Evolutionary conservation across 2,329 filamentous ascomycete genomes (phyloP).

Genomic region (Hypomyces rosellus): DNA sequence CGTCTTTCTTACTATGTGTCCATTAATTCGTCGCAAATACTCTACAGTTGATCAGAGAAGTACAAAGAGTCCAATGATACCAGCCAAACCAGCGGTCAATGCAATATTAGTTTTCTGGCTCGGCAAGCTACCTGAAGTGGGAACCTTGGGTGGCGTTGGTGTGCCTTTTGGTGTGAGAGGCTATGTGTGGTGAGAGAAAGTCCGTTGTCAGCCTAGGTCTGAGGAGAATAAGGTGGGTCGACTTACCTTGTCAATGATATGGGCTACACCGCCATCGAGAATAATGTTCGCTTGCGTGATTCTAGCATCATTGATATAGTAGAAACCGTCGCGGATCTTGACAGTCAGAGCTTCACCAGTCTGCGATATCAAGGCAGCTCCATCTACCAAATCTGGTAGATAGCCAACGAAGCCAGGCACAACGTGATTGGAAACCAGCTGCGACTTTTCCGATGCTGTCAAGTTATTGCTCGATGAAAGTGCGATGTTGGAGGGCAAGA

Average conservation of each 20-base stretch:
- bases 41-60: too few relatives aligned
- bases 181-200: too few relatives aligned
- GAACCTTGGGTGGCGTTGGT: too few relatives aligned
- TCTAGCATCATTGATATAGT: slow-evolving; percentile 1
- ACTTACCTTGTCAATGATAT: slow-evolving; percentile 1
- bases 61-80: too few relatives aligned
- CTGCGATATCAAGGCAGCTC: not conserved
- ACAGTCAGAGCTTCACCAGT: not conserved
- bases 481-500: not conserved
- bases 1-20: too few relatives aligned
- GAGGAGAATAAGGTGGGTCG: too few relatives aligned
- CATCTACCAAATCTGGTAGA: not conserved
- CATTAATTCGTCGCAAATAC: too few relatives aligned
- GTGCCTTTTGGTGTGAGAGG: too few relatives aligned
- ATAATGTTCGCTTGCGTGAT: slow-evolving; percentile 3
- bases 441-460: not conserved
- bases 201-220: too few relatives aligned
- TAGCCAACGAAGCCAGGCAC: not conserved
- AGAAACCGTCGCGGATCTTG: not conserved
- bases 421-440: not conserved
- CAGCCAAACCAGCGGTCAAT: too few relatives aligned
- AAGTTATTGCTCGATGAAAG: not conserved
- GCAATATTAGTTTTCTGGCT: too few relatives aligned
- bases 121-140: too few relatives aligned
- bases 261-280: not conserved